Evolutionary conservation across 1,284 basidiomycete species (phyloP).

Genomic region (Cryptococcus sp.): DNA sequence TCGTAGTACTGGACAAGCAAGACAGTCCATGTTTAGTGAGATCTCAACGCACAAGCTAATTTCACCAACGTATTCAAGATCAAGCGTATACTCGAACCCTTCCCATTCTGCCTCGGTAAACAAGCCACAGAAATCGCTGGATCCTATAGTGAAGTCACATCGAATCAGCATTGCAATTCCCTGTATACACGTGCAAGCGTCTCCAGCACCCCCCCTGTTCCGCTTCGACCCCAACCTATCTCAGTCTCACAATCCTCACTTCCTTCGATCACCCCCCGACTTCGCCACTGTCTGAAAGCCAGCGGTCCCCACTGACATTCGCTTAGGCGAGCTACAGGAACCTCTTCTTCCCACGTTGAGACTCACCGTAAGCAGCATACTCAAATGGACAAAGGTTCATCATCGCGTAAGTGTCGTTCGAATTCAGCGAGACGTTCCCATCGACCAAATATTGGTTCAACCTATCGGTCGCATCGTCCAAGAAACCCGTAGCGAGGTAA

Average conservation of each 20-base stretch:
- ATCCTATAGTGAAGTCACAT: conserved; percentile 20
- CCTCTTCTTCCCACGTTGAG: no score
- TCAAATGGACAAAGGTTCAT: conserved; percentile 37
- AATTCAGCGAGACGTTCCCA: conserved; percentile 21
- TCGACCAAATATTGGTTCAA: conserved; percentile 27
- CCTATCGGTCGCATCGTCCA: conserved; percentile 25
- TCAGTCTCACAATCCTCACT: no score
- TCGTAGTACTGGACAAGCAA: conserved; percentile 18
- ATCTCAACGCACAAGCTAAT: background rate
- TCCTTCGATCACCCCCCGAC: no score
- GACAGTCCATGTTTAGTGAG: background rate
- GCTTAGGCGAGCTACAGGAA: no score
- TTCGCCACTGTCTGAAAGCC: no score
- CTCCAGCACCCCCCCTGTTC: no score
- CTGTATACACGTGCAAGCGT: no score
- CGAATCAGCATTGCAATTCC: background rate
- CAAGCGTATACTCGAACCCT: conserved; percentile 26
- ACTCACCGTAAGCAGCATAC: conserved; percentile 11
- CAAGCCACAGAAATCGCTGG: conserved; percentile 36
- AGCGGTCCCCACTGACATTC: no score
- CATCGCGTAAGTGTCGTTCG: conserved; percentile 32
- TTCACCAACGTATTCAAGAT: conserved; percentile 22
- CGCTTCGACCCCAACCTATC: no score
- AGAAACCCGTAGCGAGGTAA: conserved; percentile 24
- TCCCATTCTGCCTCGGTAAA: conserved; percentile 41